phyloP scores from a whole-genome alignment of 108 stramenopile species.

The Discostella stelligeroides region DNA sequence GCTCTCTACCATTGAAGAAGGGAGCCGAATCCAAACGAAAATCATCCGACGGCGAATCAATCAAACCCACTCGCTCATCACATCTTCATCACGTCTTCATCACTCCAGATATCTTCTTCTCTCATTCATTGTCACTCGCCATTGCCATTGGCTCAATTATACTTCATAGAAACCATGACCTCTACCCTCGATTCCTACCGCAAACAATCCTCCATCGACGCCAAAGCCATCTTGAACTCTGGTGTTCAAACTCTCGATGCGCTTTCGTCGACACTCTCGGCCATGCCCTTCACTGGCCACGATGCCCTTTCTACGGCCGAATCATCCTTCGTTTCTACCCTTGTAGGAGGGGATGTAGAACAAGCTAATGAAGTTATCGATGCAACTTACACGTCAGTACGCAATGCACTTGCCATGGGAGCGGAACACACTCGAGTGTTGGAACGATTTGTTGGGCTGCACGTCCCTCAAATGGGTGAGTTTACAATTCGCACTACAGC shows the following conservation, averaged over 20 bases:
- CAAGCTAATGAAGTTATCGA: constrained; percentile 34
- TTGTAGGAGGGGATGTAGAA: constrained; percentile 25
- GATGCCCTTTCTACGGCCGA: constrained; percentile 28
- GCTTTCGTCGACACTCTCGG: constrained; percentile 28
- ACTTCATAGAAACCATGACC: constrained; percentile 6
- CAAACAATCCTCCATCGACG: constrained; percentile 32
- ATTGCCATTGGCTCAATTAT: no score
- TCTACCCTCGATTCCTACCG: constrained; percentile 32
- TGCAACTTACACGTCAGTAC: constrained; percentile 28
- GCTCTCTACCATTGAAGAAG: no score
- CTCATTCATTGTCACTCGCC: no score
- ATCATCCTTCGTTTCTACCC: constrained; percentile 27
- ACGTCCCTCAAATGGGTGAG: constrained; percentile 54
- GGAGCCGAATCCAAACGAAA: no score
- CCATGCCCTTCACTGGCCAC: constrained; percentile 15
- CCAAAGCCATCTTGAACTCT: constrained; percentile 41
- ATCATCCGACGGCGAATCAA: no score
- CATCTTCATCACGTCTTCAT: no score
- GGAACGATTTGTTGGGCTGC: constrained; percentile 45
- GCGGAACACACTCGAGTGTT: constrained; percentile 30
- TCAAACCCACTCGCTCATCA: no score
- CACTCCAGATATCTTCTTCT: no score
- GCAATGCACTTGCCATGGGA: constrained; percentile 31
- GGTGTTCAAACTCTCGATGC: constrained; percentile 37
- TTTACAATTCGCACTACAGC: no score